Evolutionary conservation across 805 yeast species (phyloP), one percentile per base, ranked within the genome.

Genomic region (Wickerhamomyces xylosicus): DNA sequence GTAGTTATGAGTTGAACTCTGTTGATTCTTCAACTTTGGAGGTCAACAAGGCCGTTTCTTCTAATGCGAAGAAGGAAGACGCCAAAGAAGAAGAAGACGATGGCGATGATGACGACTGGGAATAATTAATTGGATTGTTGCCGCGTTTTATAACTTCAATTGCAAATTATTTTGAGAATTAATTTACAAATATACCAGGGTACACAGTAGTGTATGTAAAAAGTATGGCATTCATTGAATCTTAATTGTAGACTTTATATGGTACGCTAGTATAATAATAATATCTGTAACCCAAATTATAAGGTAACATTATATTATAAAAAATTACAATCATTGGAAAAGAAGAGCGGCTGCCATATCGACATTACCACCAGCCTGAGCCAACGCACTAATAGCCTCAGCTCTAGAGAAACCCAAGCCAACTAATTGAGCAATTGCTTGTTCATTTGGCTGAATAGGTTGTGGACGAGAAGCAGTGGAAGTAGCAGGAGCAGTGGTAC

Each of bases 291-390:
- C n/a, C n/a, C n/a, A n/a, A n/a, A n/a, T n/a, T n/a, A n/a, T n/a
- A n/a, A n/a, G n/a, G n/a, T n/a, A n/a, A n/a, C n/a, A n/a, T n/a
- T n/a, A n/a, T n/a, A n/a, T n/a, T n/a, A 22, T 22, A 9, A 22
- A 22, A 9, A 22, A 9, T 22, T 22, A 14, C 22, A 31, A 5
- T 41, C 41, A 59, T 31, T 58, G 59, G 44, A 85, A 86, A 36
- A 87, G 62, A 36, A 83, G 50, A 1, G 94, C 76, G 1, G 96
- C 97, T 0, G 97, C 97, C 44, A 78, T 47, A 38, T 90, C 97
- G 0, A 82, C 74, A 52, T 89, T 83, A 8, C 95, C 95, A 20
- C 70, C 66, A 2, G 94, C 72, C 42, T 66, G 70, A 20, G 66
- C 62, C 37, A 90, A 62, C 0, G 96, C 95, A 3, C 58, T 50